Percentiles rank a stretch among this genome's conserved stretches.
These are phyloP conservation scores for Euphorbia pulcherrima DNA, from an alignment of 345 rosid genomes.

Conservation along the genomic window DNA sequence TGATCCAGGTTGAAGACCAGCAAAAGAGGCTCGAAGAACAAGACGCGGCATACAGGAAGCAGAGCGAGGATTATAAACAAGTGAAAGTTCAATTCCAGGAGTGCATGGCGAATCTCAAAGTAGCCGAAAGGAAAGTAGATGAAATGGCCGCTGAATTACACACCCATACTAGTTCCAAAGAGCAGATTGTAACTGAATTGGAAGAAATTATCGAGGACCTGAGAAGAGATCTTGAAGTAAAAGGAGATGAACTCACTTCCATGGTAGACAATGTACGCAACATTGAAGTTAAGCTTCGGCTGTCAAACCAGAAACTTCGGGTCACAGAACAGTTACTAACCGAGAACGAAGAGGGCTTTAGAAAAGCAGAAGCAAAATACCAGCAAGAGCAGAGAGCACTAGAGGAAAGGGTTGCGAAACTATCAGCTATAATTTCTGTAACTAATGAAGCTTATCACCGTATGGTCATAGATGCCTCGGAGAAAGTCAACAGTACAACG, in stretches of 20 bases:
- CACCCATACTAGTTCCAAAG: slow-evolving; percentile 31
- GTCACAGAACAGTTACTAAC: slow-evolving; percentile 71
- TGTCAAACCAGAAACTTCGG: slow-evolving; percentile 92
- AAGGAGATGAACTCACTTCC: slow-evolving; percentile 67
- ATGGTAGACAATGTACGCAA: slow-evolving; percentile 46
- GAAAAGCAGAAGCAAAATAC: slow-evolving; percentile 57
- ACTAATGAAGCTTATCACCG: slow-evolving; percentile 39
- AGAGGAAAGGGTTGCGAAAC: slow-evolving; percentile 40
- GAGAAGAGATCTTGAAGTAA: slow-evolving; percentile 60
- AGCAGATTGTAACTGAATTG: slow-evolving; percentile 42
- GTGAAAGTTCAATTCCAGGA: slow-evolving; percentile 26
- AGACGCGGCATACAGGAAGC: slow-evolving; percentile 39
- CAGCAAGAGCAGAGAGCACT: slow-evolving; percentile 56
- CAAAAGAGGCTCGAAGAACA: slow-evolving; percentile 40
- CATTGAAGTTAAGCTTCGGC: slow-evolving; percentile 78
- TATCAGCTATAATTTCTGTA: slow-evolving; percentile 35
- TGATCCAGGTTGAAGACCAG: slow-evolving; percentile 43
- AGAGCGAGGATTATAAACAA: slow-evolving; percentile 48
- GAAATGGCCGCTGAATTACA: slow-evolving; percentile 16
- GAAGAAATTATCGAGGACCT: slow-evolving; percentile 58
- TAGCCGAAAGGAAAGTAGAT: slow-evolving; percentile 24
- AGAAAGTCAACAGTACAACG: slow-evolving; percentile 33
- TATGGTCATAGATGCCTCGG: slow-evolving; percentile 44
- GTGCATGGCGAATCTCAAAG: slow-evolving; percentile 18
- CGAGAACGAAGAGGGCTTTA: slow-evolving; percentile 66